These are phyloP conservation scores for Oxyria digyna DNA, from an alignment of 148 eudicot species.

Conservation along the genomic window DNA sequence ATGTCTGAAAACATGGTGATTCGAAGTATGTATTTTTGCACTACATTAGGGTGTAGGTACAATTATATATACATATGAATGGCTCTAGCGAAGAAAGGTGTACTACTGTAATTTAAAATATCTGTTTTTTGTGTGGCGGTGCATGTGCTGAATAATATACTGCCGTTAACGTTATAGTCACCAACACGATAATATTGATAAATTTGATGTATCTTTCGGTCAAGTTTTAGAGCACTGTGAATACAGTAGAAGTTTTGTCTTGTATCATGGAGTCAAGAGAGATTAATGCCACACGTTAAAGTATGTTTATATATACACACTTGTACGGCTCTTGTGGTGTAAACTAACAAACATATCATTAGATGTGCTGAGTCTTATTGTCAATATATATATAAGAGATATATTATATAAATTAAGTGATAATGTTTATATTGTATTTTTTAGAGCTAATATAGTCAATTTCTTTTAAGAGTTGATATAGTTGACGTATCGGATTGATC, in stretches of 20 bases:
- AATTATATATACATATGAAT: background rate
- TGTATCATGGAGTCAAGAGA: background rate
- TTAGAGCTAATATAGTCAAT: background rate
- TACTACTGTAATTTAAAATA: background rate
- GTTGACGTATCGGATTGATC: background rate
- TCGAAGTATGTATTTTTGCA: background rate
- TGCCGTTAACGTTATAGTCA: too few species aligned
- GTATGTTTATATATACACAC: background rate
- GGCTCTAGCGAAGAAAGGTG: background rate
- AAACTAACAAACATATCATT: background rate
- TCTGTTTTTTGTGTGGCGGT: slow-evolving; percentile 1
- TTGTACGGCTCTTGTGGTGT: background rate
- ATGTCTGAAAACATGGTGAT: background rate
- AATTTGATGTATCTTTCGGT: background rate
- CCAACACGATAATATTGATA: background rate
- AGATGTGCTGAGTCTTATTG: background rate
- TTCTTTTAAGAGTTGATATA: background rate
- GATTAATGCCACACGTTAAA: background rate
- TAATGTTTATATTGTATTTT: background rate
- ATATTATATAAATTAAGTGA: too few species aligned
- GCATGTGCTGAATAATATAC: too few species aligned
- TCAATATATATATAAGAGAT: too few species aligned
- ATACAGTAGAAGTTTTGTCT: background rate
- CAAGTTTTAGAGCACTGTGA: background rate
- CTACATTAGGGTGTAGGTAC: background rate